Evolutionary conservation across 176 grass and related monocot species (phyloP), one percentile per base, ranked within the genome.

Genomic region (Rhipidocladum racemiflorum): DNA sequence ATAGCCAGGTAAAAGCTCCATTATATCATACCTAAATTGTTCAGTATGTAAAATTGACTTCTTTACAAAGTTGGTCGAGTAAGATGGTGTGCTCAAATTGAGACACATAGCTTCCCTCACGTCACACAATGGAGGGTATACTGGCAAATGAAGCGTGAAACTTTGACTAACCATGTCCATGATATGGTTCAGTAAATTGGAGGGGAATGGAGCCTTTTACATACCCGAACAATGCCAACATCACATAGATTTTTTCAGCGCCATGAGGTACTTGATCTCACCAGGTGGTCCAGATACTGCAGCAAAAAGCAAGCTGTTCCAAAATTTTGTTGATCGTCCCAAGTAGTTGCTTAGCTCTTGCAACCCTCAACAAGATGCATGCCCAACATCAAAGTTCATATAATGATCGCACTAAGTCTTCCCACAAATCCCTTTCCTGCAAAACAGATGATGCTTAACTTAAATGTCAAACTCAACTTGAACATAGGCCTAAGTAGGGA

Each of bases 401-500:
- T 99, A 99, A 88, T 99, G 96, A 54, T 92, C 95, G 62, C 96
- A 95, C 28, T 99, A 99, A 70, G 65, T 95, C 96, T 76, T 99
- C 96, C 80, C 46, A 99, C 92, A 81, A 89, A 87, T 72, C 96
- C 96, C 64, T 88, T 95, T 28, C 96, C 96, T 95, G 85, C 32
- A n/a, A 85, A 79, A 82, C 16, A 40, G 29, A 77, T 16, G 21
- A 38, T 21, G 7, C 32, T 65, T 81, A 60, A n/a, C n/a, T 14
- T 38, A 68, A 66, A 61, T 73, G 51, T 79, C 75, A 1, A 82
- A 21, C 21, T 60, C 34, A 43, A 44, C 11, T 38, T 38, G 12
- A 68, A 54, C n/a, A 65, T 24, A 23, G 1, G 1, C 12, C 30
- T 16, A 65, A 60, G 20, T 35, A 65, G 4, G 12, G 46, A 57